These are phyloP conservation scores for Wickerhamiella kurtzmanii DNA, from an alignment of 805 yeast genomes.

Conservation along the genomic window DNA sequence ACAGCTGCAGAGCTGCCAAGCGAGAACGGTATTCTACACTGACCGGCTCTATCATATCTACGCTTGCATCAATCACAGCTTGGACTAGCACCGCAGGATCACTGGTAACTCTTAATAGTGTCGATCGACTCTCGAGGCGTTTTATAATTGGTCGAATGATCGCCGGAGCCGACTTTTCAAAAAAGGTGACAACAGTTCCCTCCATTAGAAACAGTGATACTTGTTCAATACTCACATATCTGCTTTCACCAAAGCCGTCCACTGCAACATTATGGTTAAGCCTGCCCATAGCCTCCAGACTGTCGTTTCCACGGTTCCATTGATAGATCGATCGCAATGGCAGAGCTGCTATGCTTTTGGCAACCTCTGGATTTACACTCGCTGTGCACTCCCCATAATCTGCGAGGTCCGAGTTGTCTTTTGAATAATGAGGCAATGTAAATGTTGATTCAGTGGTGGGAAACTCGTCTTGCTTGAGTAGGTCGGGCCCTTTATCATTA, in stretches of 20 bases:
- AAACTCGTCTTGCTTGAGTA: neutral
- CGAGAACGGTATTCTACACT: slow-evolving; percentile 38
- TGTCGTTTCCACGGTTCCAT: slow-evolving; percentile 16
- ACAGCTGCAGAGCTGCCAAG: slow-evolving; percentile 38
- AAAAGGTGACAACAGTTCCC: slow-evolving; percentile 40
- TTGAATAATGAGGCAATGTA: neutral
- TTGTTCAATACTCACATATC: slow-evolving; percentile 43
- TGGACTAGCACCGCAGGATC: slow-evolving; percentile 42
- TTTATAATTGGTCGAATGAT: slow-evolving; percentile 39
- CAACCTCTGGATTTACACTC: neutral
- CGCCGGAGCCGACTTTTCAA: slow-evolving; percentile 43
- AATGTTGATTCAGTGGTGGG: neutral
- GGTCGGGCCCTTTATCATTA: neutral
- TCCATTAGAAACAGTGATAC: slow-evolving; percentile 37
- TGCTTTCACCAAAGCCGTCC: slow-evolving; percentile 15
- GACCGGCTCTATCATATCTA: slow-evolving; percentile 42
- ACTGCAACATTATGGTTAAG: slow-evolving; percentile 9
- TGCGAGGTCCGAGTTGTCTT: neutral
- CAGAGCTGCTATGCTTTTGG: neutral
- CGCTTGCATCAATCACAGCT: slow-evolving; percentile 41
- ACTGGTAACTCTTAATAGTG: slow-evolving; percentile 37
- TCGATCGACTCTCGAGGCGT: slow-evolving; percentile 33
- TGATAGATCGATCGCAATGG: slow-evolving; percentile 15
- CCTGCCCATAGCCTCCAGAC: slow-evolving; percentile 8
- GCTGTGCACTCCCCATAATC: slow-evolving; percentile 1